A percentile compares a stretch with the other conserved stretches of the same genome.
phyloP scores from a whole-genome alignment of 345 rosid genomes.

The Ceriops zippeliana region DNA sequence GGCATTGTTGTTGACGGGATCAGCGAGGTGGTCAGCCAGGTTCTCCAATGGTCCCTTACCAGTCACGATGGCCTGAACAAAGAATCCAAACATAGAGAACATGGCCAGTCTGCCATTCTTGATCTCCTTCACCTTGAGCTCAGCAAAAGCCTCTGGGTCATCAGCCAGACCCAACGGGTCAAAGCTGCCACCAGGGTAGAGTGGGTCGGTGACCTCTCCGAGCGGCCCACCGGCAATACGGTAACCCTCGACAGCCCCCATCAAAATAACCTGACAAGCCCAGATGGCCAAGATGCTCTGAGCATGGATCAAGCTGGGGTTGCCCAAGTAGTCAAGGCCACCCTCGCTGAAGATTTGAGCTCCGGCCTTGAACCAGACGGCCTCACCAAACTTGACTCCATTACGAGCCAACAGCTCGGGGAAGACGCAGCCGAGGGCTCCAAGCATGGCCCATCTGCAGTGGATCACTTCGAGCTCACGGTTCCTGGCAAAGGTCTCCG shows the following conservation, averaged over 20 bases:
- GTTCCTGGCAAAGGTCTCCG: constrained; percentile 86
- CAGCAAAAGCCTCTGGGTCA: constrained; percentile 84
- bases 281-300: constrained; percentile 79
- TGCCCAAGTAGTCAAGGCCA: constrained; percentile 79
- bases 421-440: constrained; percentile 75
- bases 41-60: constrained; percentile 80
- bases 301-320: constrained; percentile 78
- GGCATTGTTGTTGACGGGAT: constrained; percentile 85
- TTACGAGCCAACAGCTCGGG: constrained; percentile 75
- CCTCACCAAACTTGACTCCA: constrained; percentile 74
- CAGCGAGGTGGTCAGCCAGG: constrained; percentile 78
- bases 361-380: constrained; percentile 87
- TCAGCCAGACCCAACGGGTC: constrained; percentile 81
- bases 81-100: constrained; percentile 91
- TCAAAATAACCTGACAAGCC: constrained; percentile 61
- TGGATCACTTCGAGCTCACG: constrained; percentile 87
- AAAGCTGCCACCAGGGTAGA: constrained; percentile 78
- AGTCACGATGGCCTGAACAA: constrained; percentile 80
- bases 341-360: constrained; percentile 78
- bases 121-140: constrained; percentile 75
- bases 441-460: constrained; percentile 77
- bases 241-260: constrained; percentile 84
- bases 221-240: constrained; percentile 65
- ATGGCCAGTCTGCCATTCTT: constrained; percentile 82
- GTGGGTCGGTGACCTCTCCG: constrained; percentile 65